Evolutionary conservation across 2,329 filamentous ascomycete species (phyloP), one percentile per base, ranked within the genome.

Genomic region (Fusarium nodosum): DNA sequence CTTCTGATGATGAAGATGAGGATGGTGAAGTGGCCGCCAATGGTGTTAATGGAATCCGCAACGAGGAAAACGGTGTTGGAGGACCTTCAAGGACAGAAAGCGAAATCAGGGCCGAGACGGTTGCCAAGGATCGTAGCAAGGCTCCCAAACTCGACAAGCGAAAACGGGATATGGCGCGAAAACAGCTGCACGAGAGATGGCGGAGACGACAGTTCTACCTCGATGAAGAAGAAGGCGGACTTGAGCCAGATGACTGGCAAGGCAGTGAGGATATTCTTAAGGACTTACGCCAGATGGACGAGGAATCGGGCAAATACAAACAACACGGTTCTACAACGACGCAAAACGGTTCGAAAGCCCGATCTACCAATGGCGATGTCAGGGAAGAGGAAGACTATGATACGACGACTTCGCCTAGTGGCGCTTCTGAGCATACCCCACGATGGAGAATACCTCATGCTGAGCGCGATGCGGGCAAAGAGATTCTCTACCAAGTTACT

Each of bases 401-500:
- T 71, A 87, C 91, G 71, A 87, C 86, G 2, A 93, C 90, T 0
- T 93, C 91, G 2, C 93, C 91, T 5, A 84, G 89, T 46, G 91
- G 88, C 74, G 84, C 91, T 11, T 88, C 91, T 15, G 91, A 94
- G 77, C 86, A 91, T 60, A 93, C 90, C 90, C 91, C 90, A 50
- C 91, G 91, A 20, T 90, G 93, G 78, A 91, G 93, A 54, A 90
- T 97, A 18, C 91, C 92, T 1, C 89, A 92, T 69, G 90, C 91
- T 1, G 94, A 97, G 77, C 87, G 87, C 62, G 94, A 97, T 77
- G 90, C 93, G 8, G 93, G 93, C 38, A 93, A 91, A 72, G 93
- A 98, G 76, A 91, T 97, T 6, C 82, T 98, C 2, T 97, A 97
- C 75, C 93, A 97, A 77, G 90, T 97, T 33, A 94, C 93, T 1